These are phyloP conservation scores for Entophlyctis luteolus DNA, from an alignment of 192 early-diverging fungal species.

Conservation along the genomic window DNA sequence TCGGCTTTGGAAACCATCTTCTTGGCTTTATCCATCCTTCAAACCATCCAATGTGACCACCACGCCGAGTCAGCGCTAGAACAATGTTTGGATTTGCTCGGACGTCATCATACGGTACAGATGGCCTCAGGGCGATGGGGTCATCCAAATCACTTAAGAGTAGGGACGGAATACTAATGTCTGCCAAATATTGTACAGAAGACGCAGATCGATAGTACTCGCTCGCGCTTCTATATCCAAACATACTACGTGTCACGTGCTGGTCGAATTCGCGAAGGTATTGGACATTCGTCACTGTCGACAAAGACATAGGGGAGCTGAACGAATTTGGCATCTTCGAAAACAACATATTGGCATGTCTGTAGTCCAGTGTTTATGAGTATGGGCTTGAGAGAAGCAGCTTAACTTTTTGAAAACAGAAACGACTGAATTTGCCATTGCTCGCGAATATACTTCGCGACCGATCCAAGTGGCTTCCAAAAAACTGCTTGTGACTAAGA, in stretches of 20 bases:
- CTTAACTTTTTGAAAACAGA: constrained; percentile 37
- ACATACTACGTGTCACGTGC: constrained; percentile 64
- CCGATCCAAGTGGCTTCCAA: constrained; percentile 54
- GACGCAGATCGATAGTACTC: constrained; percentile 62
- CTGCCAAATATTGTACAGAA: constrained; percentile 40
- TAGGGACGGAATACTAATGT: constrained; percentile 72
- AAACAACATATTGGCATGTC: constrained; percentile 3
- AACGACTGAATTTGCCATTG: constrained; percentile 57
- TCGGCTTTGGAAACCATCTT: constrained; percentile 39
- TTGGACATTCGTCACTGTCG: constrained; percentile 44
- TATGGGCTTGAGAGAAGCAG: neutral
- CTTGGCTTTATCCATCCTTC: constrained; percentile 25
- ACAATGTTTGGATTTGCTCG: constrained; percentile 74
- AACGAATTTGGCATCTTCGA: constrained; percentile 19
- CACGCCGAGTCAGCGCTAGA: constrained; percentile 71
- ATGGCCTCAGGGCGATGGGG: constrained; percentile 69
- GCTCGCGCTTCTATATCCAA: constrained; percentile 74
- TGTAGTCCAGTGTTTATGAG: constrained; percentile 6
- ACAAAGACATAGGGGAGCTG: constrained; percentile 12
- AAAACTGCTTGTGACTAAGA: constrained; percentile 48
- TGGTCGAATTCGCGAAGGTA: constrained; percentile 85
- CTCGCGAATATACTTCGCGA: constrained; percentile 53
- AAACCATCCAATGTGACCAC: constrained; percentile 93
- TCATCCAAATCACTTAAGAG: constrained; percentile 86
- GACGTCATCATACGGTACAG: constrained; percentile 70